These are phyloP conservation scores for Porosira glacialis DNA, from an alignment of 352 stramenopile species.

Conservation along the genomic window DNA sequence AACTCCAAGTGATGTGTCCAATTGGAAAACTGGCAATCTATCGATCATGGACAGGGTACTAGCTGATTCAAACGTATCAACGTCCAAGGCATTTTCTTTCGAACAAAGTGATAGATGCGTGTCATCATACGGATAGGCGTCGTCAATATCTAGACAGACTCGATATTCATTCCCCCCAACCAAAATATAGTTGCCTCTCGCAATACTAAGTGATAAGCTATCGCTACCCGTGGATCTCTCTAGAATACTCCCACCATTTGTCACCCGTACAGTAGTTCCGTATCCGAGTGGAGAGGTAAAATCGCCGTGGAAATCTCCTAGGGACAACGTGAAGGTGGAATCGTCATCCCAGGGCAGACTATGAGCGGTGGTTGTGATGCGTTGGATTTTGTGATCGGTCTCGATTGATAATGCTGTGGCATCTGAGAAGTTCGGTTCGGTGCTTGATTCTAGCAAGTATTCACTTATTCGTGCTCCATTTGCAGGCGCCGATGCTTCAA, in stretches of 20 bases:
- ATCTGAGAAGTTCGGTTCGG: conserved; percentile 52
- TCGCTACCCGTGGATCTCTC: conserved; percentile 41
- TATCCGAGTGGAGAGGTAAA: conserved; percentile 51
- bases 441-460: conserved; percentile 65
- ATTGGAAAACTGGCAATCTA: conserved; percentile 65
- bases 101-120: conserved; percentile 68
- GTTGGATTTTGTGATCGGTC: conserved; percentile 61
- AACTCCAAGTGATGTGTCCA: conserved; percentile 68
- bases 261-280: conserved; percentile 45
- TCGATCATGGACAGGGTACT: conserved; percentile 41
- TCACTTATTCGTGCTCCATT: conserved; percentile 60
- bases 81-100: conserved; percentile 45
- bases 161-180: conserved; percentile 76
- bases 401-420: conserved; percentile 33
- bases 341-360: conserved; percentile 55
- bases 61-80: conserved; percentile 41
- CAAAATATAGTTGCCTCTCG: conserved; percentile 74
- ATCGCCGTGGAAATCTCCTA: conserved; percentile 73
- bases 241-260: conserved; percentile 45
- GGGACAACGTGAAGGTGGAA: conserved; percentile 71
- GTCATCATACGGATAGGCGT: conserved; percentile 50
- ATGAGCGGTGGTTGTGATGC: conserved; percentile 70
- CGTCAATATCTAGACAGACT: conserved; percentile 76
- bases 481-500: conserved; percentile 54
- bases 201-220: conserved; percentile 56